Evolutionary conservation across 305 asterid genomes (phyloP).

Genomic region (Ajuga reptans): DNA sequence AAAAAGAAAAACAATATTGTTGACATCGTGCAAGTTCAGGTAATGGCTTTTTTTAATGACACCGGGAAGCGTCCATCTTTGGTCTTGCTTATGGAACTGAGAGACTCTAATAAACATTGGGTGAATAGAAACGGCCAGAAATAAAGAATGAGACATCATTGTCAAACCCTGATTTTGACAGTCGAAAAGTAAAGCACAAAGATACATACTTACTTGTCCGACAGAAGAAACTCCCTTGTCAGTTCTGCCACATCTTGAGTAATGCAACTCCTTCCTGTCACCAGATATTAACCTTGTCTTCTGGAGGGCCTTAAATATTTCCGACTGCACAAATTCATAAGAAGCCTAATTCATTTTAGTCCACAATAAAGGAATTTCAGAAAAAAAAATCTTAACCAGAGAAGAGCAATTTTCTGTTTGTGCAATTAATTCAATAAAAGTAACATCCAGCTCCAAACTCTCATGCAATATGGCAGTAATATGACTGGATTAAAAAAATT

Average conservation of each 20-base stretch:
- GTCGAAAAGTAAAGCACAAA: constrained; percentile 15
- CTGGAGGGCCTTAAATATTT: constrained; percentile 74
- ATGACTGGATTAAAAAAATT: background rate
- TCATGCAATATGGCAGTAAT: constrained; percentile 7
- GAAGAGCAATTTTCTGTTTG: background rate
- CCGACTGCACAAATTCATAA: constrained; percentile 52
- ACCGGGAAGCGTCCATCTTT: background rate
- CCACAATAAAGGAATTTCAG: background rate
- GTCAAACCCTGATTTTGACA: background rate
- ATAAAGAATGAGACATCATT: background rate
- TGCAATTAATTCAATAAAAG: background rate
- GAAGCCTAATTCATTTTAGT: constrained; percentile 18
- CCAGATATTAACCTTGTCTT: constrained; percentile 71
- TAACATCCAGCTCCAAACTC: constrained; percentile 7
- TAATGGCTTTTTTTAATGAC: background rate
- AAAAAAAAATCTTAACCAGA: background rate
- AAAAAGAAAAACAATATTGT: background rate
- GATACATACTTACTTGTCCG: constrained; percentile 66
- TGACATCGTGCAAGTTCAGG: constrained; percentile 12
- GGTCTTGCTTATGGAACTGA: constrained; percentile 12
- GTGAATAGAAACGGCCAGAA: background rate
- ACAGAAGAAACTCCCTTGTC: constrained; percentile 98
- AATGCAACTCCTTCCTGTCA: constrained; percentile 74
- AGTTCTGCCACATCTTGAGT: constrained; percentile 96
- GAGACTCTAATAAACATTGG: background rate